Conservation (phyloP, 768 basidiomycete genomes). For the Suillus subaureus region DNA sequence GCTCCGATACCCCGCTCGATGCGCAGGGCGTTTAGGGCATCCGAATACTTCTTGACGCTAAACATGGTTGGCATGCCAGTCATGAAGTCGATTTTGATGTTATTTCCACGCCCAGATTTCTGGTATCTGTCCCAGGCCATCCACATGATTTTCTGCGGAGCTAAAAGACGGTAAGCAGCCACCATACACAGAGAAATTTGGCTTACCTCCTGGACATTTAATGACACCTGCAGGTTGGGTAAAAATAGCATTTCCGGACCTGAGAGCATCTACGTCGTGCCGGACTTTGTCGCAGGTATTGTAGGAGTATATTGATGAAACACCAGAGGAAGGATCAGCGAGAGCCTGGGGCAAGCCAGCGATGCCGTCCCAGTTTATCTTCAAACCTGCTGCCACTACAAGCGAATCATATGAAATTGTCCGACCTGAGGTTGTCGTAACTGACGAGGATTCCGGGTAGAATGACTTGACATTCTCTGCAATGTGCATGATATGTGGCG, state of each 20-base stretch:
- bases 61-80: conserved; percentile 97
- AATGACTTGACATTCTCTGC: conserved; percentile 73
- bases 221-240: conserved; percentile 92
- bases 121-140: conserved; percentile 89
- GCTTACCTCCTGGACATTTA: conserved; percentile 88
- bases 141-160: conserved; percentile 95
- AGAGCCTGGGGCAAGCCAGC: conserved; percentile 76
- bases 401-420: conserved; percentile 80
- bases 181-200: neutral
- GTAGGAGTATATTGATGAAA: conserved; percentile 92
- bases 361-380: conserved; percentile 82
- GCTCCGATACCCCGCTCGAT: conserved; percentile 79
- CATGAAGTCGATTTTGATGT: conserved; percentile 75
- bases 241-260: conserved; percentile 85
- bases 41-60: conserved; percentile 93
- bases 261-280: conserved; percentile 76
- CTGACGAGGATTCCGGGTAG: conserved; percentile 69
- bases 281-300: conserved; percentile 89
- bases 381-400: conserved; percentile 86
- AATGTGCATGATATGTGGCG: conserved; percentile 70
- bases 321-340: conserved; percentile 72
- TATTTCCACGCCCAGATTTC: conserved; percentile 56
- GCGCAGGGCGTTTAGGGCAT: conserved; percentile 79
- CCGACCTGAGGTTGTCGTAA: conserved; percentile 73
- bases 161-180: conserved; percentile 36